phyloP scores from a whole-genome alignment of 2,329 filamentous ascomycete genomes.

The Sphaerulina vaccinii region DNA sequence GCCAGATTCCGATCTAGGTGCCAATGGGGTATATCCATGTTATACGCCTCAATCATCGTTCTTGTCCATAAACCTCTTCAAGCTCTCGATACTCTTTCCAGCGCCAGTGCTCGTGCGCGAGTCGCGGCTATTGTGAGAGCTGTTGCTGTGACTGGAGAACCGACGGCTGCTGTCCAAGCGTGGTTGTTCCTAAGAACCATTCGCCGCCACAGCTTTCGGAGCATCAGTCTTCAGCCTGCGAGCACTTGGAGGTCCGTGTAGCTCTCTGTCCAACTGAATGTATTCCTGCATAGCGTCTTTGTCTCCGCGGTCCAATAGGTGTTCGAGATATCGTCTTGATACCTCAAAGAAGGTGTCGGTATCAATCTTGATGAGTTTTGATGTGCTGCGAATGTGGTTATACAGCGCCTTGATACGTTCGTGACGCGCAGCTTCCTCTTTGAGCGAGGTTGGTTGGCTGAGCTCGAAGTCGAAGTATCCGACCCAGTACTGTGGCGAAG shows the following conservation, averaged over 20 bases:
- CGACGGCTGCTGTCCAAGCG: background rate
- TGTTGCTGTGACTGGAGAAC: background rate
- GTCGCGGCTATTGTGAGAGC: background rate
- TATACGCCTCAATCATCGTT: too few relatives aligned
- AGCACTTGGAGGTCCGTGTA: slow-evolving; percentile 65
- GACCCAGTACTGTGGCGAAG: slow-evolving; percentile 86
- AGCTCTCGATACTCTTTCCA: too few relatives aligned
- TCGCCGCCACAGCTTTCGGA: background rate
- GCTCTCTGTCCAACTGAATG: slow-evolving; percentile 75
- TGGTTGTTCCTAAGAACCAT: background rate
- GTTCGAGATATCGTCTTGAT: slow-evolving; percentile 74
- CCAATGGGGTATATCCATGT: too few relatives aligned
- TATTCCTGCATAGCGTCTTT: slow-evolving; percentile 86
- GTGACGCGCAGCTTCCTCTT: slow-evolving; percentile 64
- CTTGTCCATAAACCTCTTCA: too few relatives aligned
- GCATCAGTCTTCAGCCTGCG: background rate
- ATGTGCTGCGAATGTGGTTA: slow-evolving; percentile 70
- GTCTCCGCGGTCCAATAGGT: slow-evolving; percentile 77
- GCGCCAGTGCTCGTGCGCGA: background rate
- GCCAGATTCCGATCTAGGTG: too few relatives aligned
- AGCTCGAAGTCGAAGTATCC: slow-evolving; percentile 88
- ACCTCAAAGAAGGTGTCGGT: slow-evolving; percentile 68
- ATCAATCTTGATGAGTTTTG: slow-evolving; percentile 58
- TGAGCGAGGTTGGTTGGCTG: slow-evolving; percentile 69
- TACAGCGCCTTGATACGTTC: slow-evolving; percentile 78